Conservation (phyloP, 306 rosid species). For the Canavalia ensiformis region DNA sequence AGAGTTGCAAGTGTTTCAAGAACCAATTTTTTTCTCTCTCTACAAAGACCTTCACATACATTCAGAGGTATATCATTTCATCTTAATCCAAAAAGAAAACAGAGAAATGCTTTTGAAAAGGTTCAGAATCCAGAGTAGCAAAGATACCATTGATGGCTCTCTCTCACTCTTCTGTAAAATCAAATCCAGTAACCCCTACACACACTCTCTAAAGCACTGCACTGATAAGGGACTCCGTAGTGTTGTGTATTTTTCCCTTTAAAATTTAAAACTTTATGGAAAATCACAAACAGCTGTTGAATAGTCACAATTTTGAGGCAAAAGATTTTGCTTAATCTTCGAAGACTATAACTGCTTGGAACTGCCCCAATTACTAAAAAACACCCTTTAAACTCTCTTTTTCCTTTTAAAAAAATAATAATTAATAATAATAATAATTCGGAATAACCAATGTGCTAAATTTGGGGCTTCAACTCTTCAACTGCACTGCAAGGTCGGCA, state of each 20-base stretch:
- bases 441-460: conserved; percentile 57
- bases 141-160: not conserved
- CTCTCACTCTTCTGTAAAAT: not conserved
- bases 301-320: conserved; percentile 52
- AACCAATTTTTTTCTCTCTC: not conserved
- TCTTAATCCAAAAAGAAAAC: conserved; percentile 17
- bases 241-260: conserved; percentile 21
- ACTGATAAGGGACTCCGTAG: conserved; percentile 30
- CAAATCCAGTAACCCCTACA: conserved; percentile 18
- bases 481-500: conserved; percentile 54
- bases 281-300: conserved; percentile 44
- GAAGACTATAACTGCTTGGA: conserved; percentile 55
- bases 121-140: conserved; percentile 25
- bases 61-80: conserved; percentile 19
- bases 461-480: conserved; percentile 42
- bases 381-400: conserved; percentile 24
- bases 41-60: not conserved
- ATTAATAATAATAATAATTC: conserved; percentile 38
- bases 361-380: conserved; percentile 49
- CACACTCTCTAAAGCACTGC: not conserved
- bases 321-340: conserved; percentile 58
- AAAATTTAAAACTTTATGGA: conserved; percentile 29
- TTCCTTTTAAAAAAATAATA: not conserved
- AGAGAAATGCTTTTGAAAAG: conserved; percentile 38
- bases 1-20: conserved; percentile 34